A percentile compares a stretch with the other conserved stretches of the same genome.
These are phyloP conservation scores for Chamaecrista fasciculata DNA, from an alignment of 306 rosid species.

Conservation along the genomic window DNA sequence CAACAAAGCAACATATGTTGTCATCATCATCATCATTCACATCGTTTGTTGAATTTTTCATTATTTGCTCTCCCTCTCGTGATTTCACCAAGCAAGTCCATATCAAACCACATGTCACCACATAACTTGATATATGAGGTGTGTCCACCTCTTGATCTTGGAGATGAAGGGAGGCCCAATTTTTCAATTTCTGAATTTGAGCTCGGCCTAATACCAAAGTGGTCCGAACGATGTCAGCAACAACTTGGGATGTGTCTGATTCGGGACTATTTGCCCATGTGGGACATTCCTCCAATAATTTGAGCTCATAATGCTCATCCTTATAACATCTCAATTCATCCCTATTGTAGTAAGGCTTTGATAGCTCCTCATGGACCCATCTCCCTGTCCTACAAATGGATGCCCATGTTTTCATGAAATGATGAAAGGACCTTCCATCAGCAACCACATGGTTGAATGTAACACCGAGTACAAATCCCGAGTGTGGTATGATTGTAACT, in stretches of 20 bases:
- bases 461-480: slow-evolving; percentile 18
- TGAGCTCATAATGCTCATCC: neutral
- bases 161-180: neutral
- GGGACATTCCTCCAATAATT: neutral
- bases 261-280: too few relatives aligned
- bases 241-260: too few relatives aligned
- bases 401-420: slow-evolving; percentile 40
- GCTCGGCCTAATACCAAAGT: neutral
- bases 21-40: neutral
- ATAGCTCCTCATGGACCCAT: neutral
- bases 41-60: too few relatives aligned
- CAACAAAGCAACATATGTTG: neutral
- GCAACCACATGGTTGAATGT: slow-evolving; percentile 21
- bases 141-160: neutral
- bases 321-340: neutral
- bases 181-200: neutral
- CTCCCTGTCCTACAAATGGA: neutral
- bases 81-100: slow-evolving; percentile 33
- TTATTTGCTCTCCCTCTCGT: too few relatives aligned
- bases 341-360: slow-evolving; percentile 6
- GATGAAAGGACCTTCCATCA: slow-evolving; percentile 31
- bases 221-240: neutral
- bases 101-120: slow-evolving; percentile 10
- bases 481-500: slow-evolving; percentile 23
- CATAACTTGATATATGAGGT: neutral